A percentile compares a stretch with the other conserved stretches of the same genome.
Conservation (phyloP, 2,329 filamentous ascomycete genomes). For the Phyllosticta capitalensis region DNA sequence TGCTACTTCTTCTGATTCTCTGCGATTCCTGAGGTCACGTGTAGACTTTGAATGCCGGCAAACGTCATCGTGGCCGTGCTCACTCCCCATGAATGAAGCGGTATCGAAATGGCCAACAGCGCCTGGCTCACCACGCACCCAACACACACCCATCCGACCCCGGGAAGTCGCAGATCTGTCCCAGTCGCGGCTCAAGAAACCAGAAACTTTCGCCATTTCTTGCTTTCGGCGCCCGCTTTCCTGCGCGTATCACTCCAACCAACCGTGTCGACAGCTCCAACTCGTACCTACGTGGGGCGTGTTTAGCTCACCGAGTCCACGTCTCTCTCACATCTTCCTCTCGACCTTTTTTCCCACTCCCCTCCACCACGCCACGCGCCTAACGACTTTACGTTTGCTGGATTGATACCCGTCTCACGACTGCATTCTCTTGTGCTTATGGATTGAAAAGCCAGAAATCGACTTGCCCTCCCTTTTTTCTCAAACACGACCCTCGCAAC, state of each 20-base stretch:
- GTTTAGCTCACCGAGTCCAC: not conserved
- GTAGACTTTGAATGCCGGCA: not conserved
- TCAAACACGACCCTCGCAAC: constrained; percentile 1
- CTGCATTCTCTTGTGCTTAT: constrained; percentile 1
- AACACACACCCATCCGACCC: not conserved
- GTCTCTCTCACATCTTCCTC: not conserved
- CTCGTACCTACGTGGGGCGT: not conserved
- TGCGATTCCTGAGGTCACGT: not conserved
- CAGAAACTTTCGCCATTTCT: not conserved
- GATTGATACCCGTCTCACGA: constrained; percentile 6
- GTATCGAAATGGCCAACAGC: not conserved
- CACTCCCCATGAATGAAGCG: not conserved
- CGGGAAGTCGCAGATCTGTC: not conserved
- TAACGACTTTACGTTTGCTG: constrained; percentile 10
- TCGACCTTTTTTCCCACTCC: not conserved
- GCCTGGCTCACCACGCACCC: not conserved
- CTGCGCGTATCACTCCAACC: not conserved
- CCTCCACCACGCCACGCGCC: constrained; percentile 2
- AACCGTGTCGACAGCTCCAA: not conserved
- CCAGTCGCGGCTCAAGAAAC: not conserved
- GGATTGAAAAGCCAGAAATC: constrained; percentile 5
- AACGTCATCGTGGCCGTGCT: not conserved
- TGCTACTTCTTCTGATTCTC: not conserved
- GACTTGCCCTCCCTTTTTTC: not conserved
- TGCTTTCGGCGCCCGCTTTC: not conserved